Percentiles rank a stretch among this genome's conserved stretches.
Conservation (phyloP, 169 alveolate species). For the Theileria equi region DNA sequence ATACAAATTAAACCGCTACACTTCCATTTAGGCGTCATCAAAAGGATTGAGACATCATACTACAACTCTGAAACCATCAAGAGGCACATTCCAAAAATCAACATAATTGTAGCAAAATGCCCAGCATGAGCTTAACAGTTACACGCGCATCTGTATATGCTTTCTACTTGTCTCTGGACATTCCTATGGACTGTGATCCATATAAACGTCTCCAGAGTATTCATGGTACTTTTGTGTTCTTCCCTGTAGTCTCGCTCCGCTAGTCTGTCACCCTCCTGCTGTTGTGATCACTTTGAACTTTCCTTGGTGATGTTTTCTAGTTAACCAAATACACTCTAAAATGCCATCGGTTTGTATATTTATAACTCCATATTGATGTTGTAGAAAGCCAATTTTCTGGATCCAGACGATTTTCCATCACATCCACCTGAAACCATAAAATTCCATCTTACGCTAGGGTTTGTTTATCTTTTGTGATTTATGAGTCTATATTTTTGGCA, state of each 20-base stretch:
- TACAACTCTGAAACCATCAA: conserved; percentile 66
- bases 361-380: conserved; percentile 3
- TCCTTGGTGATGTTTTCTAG: too few relatives aligned
- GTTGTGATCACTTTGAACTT: too few relatives aligned
- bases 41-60: conserved; percentile 65
- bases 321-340: too few relatives aligned
- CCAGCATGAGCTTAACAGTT: neutral
- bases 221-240: too few relatives aligned
- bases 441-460: conserved; percentile 29
- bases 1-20: neutral
- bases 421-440: conserved; percentile 31
- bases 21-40: conserved; percentile 50
- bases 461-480: neutral
- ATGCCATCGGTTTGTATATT: neutral
- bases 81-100: conserved; percentile 67
- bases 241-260: too few relatives aligned
- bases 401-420: neutral
- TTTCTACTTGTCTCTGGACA: too few relatives aligned
- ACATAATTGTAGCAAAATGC: conserved; percentile 49
- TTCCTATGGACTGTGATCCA: too few relatives aligned
- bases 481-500: too few relatives aligned
- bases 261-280: too few relatives aligned
- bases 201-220: too few relatives aligned
- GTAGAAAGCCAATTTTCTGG: conserved; percentile 2
- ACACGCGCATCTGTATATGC: conserved; percentile 5